phyloP scores from a whole-genome alignment of 2,329 filamentous ascomycete species.

The Xylaria polymorpha region DNA sequence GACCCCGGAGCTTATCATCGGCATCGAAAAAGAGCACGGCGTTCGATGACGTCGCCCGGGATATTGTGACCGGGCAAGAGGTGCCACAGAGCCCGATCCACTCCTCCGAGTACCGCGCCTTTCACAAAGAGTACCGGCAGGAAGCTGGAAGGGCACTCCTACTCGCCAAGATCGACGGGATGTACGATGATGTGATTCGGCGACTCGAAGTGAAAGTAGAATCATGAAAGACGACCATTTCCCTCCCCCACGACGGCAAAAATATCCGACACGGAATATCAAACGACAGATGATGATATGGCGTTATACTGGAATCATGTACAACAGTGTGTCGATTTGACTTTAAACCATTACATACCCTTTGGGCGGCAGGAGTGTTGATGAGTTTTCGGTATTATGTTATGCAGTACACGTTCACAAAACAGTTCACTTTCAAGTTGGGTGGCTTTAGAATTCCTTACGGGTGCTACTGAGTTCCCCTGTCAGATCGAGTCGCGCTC shows the following conservation, averaged over 20 bases:
- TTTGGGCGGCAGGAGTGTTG: conserved; percentile 13
- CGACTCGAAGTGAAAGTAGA: conserved; percentile 39
- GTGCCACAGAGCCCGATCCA: conserved; percentile 39
- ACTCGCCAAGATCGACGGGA: conserved; percentile 40
- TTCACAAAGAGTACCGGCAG: conserved; percentile 42
- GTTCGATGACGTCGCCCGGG: conserved; percentile 41
- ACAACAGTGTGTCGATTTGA: conserved; percentile 33
- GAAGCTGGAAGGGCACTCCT: conserved; percentile 40
- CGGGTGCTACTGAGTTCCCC: conserved; percentile 10
- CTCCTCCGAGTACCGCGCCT: conserved; percentile 41
- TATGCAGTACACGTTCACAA: conserved; percentile 3
- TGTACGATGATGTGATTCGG: conserved; percentile 41
- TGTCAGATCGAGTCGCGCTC: neutral
- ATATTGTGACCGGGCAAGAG: conserved; percentile 42
- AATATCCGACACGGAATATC: conserved; percentile 14
- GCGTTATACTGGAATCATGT: conserved; percentile 31
- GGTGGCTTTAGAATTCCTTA: conserved; percentile 7
- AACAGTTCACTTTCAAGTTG: conserved; percentile 10
- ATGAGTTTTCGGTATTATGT: conserved; percentile 16
- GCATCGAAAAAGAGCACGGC: conserved; percentile 40
- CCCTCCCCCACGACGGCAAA: neutral
- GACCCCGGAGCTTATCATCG: conserved; percentile 37
- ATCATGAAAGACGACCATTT: conserved; percentile 21
- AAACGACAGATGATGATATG: conserved; percentile 25
- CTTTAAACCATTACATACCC: conserved; percentile 30